Conservation (phyloP, 176 grass and related monocot genomes). For the Bonia amplexicaulis region DNA sequence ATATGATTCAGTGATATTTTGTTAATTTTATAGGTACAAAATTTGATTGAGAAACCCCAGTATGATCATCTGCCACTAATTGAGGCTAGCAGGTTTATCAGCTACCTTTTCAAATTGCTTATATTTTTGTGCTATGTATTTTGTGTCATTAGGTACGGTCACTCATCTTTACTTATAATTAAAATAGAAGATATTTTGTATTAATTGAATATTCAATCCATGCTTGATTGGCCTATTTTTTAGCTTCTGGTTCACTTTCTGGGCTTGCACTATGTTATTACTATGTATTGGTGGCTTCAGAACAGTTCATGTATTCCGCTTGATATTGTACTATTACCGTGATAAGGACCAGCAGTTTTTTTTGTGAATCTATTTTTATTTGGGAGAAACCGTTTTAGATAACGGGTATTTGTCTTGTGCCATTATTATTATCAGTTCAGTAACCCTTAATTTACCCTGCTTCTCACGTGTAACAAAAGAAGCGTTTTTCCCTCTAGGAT, state of each 20-base stretch:
- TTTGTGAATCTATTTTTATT: neutral
- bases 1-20: neutral
- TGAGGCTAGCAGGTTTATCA: conserved; percentile 90
- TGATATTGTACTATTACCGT: neutral
- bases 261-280: neutral
- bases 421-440: neutral
- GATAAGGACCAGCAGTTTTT: neutral
- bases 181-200: neutral
- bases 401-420: neutral
- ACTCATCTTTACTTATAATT: neutral
- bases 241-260: neutral
- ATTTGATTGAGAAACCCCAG: conserved; percentile 95
- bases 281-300: neutral
- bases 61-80: conserved; percentile 93
- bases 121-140: neutral
- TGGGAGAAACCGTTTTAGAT: neutral
- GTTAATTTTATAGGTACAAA: conserved; percentile 59
- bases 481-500: neutral
- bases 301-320: neutral
- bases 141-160: neutral
- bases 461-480: neutral
- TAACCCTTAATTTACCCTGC: neutral
- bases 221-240: neutral
- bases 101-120: conserved; percentile 12
- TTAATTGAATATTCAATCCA: neutral